phyloP scores from a whole-genome alignment of 192 early-diverging fungal species.

The Coemansia sp. region DNA sequence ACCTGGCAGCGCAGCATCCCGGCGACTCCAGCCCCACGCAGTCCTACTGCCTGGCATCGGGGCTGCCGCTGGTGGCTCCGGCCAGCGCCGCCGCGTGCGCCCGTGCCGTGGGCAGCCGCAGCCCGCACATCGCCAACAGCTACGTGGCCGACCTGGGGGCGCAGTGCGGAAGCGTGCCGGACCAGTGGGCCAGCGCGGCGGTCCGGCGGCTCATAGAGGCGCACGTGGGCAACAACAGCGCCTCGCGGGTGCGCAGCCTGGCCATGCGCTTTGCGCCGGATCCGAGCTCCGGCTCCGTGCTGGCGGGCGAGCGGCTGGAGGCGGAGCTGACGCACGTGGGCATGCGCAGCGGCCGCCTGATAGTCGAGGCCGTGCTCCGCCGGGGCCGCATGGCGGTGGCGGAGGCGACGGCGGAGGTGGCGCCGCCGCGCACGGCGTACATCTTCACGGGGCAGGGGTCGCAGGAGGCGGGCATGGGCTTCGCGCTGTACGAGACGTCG shows the following conservation, averaged over 20 bases:
- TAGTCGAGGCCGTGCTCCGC: constrained; percentile 70
- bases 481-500: constrained; percentile 80
- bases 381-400: constrained; percentile 64
- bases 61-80: background rate
- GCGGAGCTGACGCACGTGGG: constrained; percentile 82
- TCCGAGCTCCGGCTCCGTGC: constrained; percentile 81
- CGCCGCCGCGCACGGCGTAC: constrained; percentile 80
- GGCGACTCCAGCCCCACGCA: constrained; percentile 46
- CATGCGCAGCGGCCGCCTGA: constrained; percentile 86
- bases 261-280: constrained; percentile 66
- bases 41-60: constrained; percentile 2
- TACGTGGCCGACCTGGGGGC: constrained; percentile 89
- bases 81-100: constrained; percentile 75
- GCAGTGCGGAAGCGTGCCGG: constrained; percentile 73
- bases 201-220: constrained; percentile 85
- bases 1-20: no score
- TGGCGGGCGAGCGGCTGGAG: constrained; percentile 72
- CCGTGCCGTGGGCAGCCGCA: constrained; percentile 75
- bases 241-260: constrained; percentile 74
- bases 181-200: constrained; percentile 85
- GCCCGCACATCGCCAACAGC: constrained; percentile 89
- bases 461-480: constrained; percentile 92
- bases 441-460: constrained; percentile 97
- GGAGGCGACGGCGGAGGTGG: constrained; percentile 78
- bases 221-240: constrained; percentile 79